Percentiles rank a stretch among this genome's conserved stretches.
Conservation (phyloP, 345 rosid species). For the Raphanus sativus region DNA sequence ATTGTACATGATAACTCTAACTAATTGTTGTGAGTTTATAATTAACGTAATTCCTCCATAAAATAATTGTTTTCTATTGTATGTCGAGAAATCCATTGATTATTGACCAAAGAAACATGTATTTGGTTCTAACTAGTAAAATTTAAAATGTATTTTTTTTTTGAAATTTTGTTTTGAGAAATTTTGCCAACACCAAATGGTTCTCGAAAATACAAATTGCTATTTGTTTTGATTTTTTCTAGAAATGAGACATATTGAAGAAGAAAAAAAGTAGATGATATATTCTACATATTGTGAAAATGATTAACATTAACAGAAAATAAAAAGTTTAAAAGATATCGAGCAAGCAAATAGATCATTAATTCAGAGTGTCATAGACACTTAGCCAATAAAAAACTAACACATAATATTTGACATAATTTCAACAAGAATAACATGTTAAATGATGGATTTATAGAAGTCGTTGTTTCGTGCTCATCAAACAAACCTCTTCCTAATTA, state of each 20-base stretch:
- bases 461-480: background rate
- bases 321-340: background rate
- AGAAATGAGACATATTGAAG: background rate
- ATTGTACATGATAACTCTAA: background rate
- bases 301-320: background rate
- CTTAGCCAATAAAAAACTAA: background rate
- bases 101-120: background rate
- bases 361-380: background rate
- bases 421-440: background rate
- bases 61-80: background rate
- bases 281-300: background rate
- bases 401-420: background rate
- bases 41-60: background rate
- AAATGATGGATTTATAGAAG: background rate
- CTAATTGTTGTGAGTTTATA: background rate
- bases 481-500: background rate
- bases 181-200: background rate
- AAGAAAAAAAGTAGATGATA: background rate
- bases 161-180: background rate
- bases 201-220: background rate
- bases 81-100: background rate
- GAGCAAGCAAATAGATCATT: background rate
- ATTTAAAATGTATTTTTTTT: background rate
- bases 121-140: background rate
- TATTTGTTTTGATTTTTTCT: background rate